Base-by-base conservation (phyloP, 768 basidiomycete genomes). In the Leucosporidium creatinivorum region DNA sequence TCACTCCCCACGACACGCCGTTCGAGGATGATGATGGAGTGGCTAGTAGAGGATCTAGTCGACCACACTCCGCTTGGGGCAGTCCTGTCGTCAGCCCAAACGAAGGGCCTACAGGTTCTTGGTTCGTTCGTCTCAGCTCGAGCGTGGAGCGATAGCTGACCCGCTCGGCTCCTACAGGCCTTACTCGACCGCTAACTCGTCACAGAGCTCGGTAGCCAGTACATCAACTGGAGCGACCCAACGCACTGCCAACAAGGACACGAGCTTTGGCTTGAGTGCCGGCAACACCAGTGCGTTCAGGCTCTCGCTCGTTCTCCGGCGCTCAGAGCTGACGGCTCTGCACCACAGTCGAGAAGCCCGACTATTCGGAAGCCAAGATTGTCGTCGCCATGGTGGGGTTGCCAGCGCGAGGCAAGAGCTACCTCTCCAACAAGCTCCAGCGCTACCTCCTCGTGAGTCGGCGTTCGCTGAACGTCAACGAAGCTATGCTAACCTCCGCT, bases 341-440 rank as follows among this genome's bases (percentile, higher is more conserved):
- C 17, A 39, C 17, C 21, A n/a, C 61, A 70, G 66, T 94, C 57
- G 88, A 89, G 62, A 97, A 94, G 78, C 96, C 96, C 8, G 96
- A 99, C 76, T 98, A 98, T 75, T 96, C 93, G 4, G 93, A 97
- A 76, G 91, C 91, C 48, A 99, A 98, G 84, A 96, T 99, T 72
- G 92, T 99, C 10, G 84, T 98, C 17, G 94, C 94, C 4, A 97
- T 97, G 91, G 94, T 98, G 67, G 96, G 96, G 33, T 79, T 99
- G 54, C 96, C 96, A n/a, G 96, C 96, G 4, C 83, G 96, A 66
- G 96, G 96, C 23, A 99, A 99, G 80, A 97, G 93, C 3, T 99
- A 97, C 79, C 85, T 99, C 67, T 93, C 90, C 78, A 99, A 99
- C 79, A 98, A 94, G 80, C 85, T 99, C 69, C 92, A 86, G 88